Conservation (phyloP, 2,329 filamentous ascomycete species). For the Beauveria rudraprayagi region DNA sequence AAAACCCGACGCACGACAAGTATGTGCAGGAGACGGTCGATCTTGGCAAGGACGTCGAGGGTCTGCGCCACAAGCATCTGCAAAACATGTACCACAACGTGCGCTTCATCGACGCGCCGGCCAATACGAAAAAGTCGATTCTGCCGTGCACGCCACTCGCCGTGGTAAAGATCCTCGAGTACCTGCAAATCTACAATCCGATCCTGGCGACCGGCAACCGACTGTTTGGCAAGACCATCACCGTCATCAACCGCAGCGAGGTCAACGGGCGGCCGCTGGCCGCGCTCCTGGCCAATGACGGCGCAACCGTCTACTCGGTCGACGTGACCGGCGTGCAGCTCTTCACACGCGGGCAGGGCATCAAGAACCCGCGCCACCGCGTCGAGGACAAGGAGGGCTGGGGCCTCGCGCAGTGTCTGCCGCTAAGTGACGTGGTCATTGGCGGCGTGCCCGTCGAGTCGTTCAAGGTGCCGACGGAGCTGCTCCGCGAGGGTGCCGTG, state of each 20-base stretch:
- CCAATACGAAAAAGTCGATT: constrained; percentile 78
- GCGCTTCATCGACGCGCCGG: constrained; percentile 76
- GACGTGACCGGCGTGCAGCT: constrained; percentile 87
- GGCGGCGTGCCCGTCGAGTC: constrained; percentile 80
- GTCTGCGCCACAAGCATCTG: constrained; percentile 85
- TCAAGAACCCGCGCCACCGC: constrained; percentile 79
- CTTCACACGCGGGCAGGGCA: constrained; percentile 82
- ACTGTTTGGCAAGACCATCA: constrained; percentile 87
- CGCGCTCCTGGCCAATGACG: constrained; percentile 90
- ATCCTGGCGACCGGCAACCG: constrained; percentile 89
- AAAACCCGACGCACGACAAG: constrained; percentile 76
- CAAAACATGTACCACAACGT: constrained; percentile 99
- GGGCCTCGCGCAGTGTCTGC: constrained; percentile 71
- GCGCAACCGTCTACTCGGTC: constrained; percentile 89
- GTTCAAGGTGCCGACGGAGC: constrained; percentile 80
- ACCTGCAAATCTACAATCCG: constrained; percentile 92
- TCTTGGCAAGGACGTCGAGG: constrained; percentile 89
- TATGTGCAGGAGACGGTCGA: constrained; percentile 94
- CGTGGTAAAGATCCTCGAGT: constrained; percentile 93
- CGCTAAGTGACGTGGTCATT: constrained; percentile 89
- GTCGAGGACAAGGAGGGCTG: constrained; percentile 76
- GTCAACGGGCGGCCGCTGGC: constrained; percentile 91
- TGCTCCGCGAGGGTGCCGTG: constrained; percentile 84
- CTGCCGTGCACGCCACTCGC: constrained; percentile 93
- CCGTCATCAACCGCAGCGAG: constrained; percentile 92